phyloP scores from a whole-genome alignment of 257 asterid species.

The Eustoma russellianum region DNA sequence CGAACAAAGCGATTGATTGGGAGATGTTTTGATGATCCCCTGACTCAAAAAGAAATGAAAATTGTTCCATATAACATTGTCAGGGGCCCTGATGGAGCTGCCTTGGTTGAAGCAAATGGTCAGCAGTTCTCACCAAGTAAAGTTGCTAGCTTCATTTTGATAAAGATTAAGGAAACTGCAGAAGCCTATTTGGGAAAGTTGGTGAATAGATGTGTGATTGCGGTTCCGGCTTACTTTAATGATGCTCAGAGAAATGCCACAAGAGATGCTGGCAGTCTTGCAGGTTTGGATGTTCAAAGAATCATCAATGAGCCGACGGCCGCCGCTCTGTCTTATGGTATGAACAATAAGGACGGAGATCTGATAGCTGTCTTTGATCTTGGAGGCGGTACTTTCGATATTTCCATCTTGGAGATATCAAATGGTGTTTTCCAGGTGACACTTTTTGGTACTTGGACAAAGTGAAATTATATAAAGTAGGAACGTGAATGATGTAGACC shows the following conservation, averaged over 20 bases:
- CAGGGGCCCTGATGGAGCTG: too few relatives aligned
- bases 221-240: conserved; percentile 78
- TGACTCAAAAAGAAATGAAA: conserved; percentile 44
- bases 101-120: conserved; percentile 55
- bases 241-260: too few relatives aligned
- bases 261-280: too few relatives aligned
- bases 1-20: conserved; percentile 47
- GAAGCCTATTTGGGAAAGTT: conserved; percentile 44
- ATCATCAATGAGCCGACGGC: too few relatives aligned
- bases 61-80: conserved; percentile 43
- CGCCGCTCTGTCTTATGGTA: too few relatives aligned
- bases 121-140: conserved; percentile 44
- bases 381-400: too few relatives aligned
- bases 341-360: too few relatives aligned
- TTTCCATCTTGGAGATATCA: conserved; percentile 68
- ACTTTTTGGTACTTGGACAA: too few relatives aligned
- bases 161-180: conserved; percentile 54
- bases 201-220: conserved; percentile 41
- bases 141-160: conserved; percentile 37
- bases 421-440: conserved; percentile 88
- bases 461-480: too few relatives aligned
- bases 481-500: too few relatives aligned
- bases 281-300: too few relatives aligned
- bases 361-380: too few relatives aligned
- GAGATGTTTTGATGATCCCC: conserved; percentile 35